Evolutionary conservation across 1,139 yeast genomes (phyloP), one percentile per base, ranked within the genome.

Genomic region (Debaryomyces sp.): DNA sequence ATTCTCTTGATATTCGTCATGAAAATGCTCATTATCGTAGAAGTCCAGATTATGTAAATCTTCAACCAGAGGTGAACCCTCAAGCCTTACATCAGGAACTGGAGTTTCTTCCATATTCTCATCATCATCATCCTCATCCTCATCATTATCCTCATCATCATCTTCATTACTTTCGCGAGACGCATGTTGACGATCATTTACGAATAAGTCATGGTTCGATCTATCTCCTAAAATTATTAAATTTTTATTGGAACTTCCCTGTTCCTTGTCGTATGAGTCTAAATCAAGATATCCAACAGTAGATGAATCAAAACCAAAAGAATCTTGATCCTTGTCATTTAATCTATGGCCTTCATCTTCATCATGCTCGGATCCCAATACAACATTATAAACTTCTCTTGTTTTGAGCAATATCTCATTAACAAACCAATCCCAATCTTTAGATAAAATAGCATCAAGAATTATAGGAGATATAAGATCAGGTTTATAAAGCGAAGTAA

Each of bases 351-450:
- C 51, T 12, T 54, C 56, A 9, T 50, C 54, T 5, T 55, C 55
- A 8, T 54, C 69, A 10, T 65, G 65, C 36, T 71, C 75, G 2
- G 76, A 71, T 1, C 81, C 81, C 32, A 76, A 60, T 0, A 77
- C 78, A 7, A 72, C 79, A 54, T 76, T 77, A 49, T 77, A 77
- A 26, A 75, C 67, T 50, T 76, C 80, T 50, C 81, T 61, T 0
- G 81, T 77, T 49, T 74, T 73, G 47, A 75, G 62, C 35, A 77
- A 60, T 6, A 73, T 63, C 12, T 75, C 79, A 47, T 67, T 66
- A 4, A 76, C 77, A 61, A 74, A 76, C 79, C 78, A 73, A 33
- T 67, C 74, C 81, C 81, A 77, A 27, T 63, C 69, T 4, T 67
- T 66, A 0, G 75, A 64, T 29, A 61, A 64, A 17, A 76, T 66